These are phyloP conservation scores for Iodosphaeria phyllophila DNA, from an alignment of 2,329 filamentous ascomycete genomes.

Conservation along the genomic window DNA sequence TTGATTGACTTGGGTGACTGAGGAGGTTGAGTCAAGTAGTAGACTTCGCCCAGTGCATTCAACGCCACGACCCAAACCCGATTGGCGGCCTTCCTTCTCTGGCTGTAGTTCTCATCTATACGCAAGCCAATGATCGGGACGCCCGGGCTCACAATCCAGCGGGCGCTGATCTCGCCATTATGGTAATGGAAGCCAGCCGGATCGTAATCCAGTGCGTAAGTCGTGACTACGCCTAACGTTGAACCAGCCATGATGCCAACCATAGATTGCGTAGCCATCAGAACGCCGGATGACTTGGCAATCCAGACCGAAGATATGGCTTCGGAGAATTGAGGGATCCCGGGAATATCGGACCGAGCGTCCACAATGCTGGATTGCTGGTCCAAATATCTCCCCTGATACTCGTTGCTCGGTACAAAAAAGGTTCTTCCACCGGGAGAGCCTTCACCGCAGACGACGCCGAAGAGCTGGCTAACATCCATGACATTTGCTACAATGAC, in stretches of 20 bases:
- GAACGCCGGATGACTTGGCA: constrained; percentile 59
- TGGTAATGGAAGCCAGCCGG: constrained; percentile 40
- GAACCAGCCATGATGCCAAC: constrained; percentile 72
- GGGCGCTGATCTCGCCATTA: constrained; percentile 65
- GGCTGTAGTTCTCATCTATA: constrained; percentile 67
- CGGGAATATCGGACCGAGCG: constrained; percentile 56
- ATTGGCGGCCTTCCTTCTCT: constrained; percentile 46
- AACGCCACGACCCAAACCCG: constrained; percentile 84
- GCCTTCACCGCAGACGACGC: constrained; percentile 70
- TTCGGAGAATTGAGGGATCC: constrained; percentile 49
- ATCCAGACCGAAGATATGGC: constrained; percentile 74
- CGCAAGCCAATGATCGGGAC: constrained; percentile 75
- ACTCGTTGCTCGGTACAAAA: constrained; percentile 56
- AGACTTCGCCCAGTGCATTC: constrained; percentile 85
- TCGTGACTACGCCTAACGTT: constrained; percentile 62
- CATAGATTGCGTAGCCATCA: constrained; percentile 54
- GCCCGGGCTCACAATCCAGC: constrained; percentile 81
- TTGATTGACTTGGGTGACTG: constrained; percentile 27
- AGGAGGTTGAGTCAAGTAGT: constrained; percentile 54
- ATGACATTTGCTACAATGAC: constrained; percentile 70
- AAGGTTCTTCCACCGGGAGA: constrained; percentile 68
- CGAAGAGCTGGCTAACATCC: constrained; percentile 76
- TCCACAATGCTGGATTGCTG: constrained; percentile 39
- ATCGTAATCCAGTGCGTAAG: constrained; percentile 55
- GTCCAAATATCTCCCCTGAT: constrained; percentile 56